Evolutionary conservation across 306 rosid species (phyloP), one percentile per base, ranked within the genome.

Genomic region (Lagenaria siceraria): DNA sequence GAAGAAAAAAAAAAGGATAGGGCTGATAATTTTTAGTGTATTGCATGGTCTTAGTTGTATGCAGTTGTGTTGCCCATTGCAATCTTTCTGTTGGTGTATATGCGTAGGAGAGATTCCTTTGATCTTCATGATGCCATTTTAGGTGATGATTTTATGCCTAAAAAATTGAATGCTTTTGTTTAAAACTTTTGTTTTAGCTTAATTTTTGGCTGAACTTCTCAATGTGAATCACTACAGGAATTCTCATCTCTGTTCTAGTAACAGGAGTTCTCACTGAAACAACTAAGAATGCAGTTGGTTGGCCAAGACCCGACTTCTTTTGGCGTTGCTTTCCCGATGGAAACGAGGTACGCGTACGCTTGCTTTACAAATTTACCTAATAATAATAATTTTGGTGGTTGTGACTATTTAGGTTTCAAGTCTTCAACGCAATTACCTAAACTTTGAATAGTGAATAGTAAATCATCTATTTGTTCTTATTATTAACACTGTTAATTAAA

Each of bases 61-160:
- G 75, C n/a, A 27, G 19, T 69, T 69, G 33, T 69, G 36, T 14
- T 42, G 88, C 97, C 97, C 53, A 76, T 90, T 7, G 80, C 70
- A 61, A 83, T 92, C 81, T 90, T 92, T 84, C 52, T 89, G 69
- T 11, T 83, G 36, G 83, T 89, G 78, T 92, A 88, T 76, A 36
- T 85, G 71, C 91, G 90, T 46, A 89, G 96, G 85, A 90, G 90
- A 84, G 96, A 89, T 59, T 83, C 90, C 80, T 92, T 90, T 55
- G 96, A 92, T 83, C 94, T 92, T 85, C 97, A 92, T 77, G 92
- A 92, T 78, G 93, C 96, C 36, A 43, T 69, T 46, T 42, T 69
- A 69, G 75, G 75, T 69, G 52, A 69, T 6, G n/a, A n/a, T n/a
- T n/a, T n/a, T 7, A 24, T 69, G 51, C 73, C 27, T 65, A 18